phyloP scores from a whole-genome alignment of 495 filamentous ascomycete genomes.

The Penicillium arizonense region DNA sequence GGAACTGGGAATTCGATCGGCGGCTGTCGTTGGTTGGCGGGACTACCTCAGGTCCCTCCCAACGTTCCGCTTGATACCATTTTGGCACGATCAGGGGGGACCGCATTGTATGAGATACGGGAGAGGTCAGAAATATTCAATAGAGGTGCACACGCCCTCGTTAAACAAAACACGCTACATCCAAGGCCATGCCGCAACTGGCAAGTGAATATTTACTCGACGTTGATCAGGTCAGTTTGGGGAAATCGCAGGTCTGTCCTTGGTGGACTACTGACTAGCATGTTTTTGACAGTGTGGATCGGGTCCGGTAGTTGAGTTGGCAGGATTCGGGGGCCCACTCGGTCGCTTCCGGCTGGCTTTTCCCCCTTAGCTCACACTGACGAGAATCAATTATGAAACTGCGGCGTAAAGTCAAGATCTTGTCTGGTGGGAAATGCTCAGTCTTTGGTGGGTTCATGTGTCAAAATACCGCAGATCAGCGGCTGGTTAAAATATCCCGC shows the following conservation, averaged over 20 bases:
- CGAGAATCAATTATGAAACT: background rate
- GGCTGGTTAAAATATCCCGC: background rate
- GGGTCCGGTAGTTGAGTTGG: background rate
- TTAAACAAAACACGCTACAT: too few species aligned
- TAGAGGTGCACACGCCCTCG: too few species aligned
- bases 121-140: too few species aligned
- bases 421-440: background rate
- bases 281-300: slow-evolving; percentile 12
- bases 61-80: too few species aligned
- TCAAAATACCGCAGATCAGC: slow-evolving; percentile 16
- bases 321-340: background rate
- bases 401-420: background rate
- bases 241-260: background rate
- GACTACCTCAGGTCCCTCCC: too few species aligned
- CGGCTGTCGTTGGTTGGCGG: too few species aligned
- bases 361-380: background rate
- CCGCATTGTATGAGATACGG: too few species aligned
- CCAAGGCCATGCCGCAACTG: too few species aligned
- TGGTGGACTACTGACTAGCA: too few species aligned
- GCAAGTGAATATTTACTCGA: background rate
- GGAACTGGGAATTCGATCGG: too few species aligned
- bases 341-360: too few species aligned
- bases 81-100: too few species aligned
- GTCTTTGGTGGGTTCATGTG: background rate
- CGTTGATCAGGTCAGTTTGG: slow-evolving; percentile 1